phyloP scores from a whole-genome alignment of 345 rosid genomes.

The Boechera retrofracta region DNA sequence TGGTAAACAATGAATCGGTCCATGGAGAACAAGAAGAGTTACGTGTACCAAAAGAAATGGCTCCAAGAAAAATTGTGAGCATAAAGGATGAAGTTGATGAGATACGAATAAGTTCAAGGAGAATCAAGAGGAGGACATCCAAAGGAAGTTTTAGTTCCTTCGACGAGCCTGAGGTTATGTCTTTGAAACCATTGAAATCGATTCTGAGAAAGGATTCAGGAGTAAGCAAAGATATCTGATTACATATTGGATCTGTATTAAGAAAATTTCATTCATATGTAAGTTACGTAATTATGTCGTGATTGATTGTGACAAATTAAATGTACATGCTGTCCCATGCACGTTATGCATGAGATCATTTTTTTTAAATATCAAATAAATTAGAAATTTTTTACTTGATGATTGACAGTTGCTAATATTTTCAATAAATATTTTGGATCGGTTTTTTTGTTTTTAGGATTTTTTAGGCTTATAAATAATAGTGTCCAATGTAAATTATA shows the following conservation, averaged over 20 bases:
- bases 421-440: no score
- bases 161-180: slow-evolving; percentile 20
- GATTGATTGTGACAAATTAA: not conserved
- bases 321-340: not conserved
- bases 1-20: not conserved
- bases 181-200: slow-evolving; percentile 42
- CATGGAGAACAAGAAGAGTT: slow-evolving; percentile 20
- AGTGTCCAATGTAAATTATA: no score
- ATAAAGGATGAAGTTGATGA: slow-evolving; percentile 42
- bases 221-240: not conserved
- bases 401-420: not conserved
- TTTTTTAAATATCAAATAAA: no score
- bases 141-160: slow-evolving; percentile 37
- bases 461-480: no score
- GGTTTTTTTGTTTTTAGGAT: no score
- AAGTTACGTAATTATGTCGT: slow-evolving; percentile 1
- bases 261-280: not conserved
- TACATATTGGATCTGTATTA: slow-evolving; percentile 6
- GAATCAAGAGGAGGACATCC: slow-evolving; percentile 39
- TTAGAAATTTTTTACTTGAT: no score
- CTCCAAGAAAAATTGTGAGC: slow-evolving; percentile 41
- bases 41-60: slow-evolving; percentile 26
- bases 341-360: not conserved
- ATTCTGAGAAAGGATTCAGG: slow-evolving; percentile 38
- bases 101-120: slow-evolving; percentile 41